These are phyloP conservation scores for Canavalia gladiata DNA, from an alignment of 306 rosid species.

Conservation along the genomic window DNA sequence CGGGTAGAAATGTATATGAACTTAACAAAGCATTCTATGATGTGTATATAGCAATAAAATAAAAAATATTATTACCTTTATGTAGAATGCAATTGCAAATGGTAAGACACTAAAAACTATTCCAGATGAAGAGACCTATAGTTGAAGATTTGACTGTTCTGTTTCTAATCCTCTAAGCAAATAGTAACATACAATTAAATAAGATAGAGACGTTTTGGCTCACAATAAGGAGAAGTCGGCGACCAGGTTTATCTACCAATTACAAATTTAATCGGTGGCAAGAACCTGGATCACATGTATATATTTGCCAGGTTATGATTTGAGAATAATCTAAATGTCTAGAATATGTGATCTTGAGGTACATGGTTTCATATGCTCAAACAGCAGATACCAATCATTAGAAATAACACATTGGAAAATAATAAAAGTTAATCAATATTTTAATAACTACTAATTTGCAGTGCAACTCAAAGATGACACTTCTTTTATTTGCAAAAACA, in stretches of 20 bases:
- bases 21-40: slow-evolving; percentile 9
- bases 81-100: slow-evolving; percentile 75
- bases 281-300: slow-evolving; percentile 68
- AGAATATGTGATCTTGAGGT: no score
- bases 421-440: no score
- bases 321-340: no score
- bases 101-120: slow-evolving; percentile 76
- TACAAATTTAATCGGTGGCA: slow-evolving; percentile 85
- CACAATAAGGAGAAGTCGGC: slow-evolving; percentile 92
- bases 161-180: slow-evolving; percentile 35
- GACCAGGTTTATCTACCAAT: slow-evolving; percentile 88
- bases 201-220: slow-evolving; percentile 49
- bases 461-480: no score
- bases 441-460: no score
- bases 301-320: slow-evolving; percentile 43
- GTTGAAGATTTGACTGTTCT: slow-evolving; percentile 36
- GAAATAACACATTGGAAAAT: no score
- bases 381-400: no score
- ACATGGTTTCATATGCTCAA: no score
- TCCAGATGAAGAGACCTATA: slow-evolving; percentile 85
- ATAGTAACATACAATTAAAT: slow-evolving; percentile 33
- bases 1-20: neutral
- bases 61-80: slow-evolving; percentile 66
- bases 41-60: slow-evolving; percentile 11
- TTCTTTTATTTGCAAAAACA: no score